phyloP scores from a whole-genome alignment of 2,329 filamentous ascomycete genomes.

The Plenodomus lindquistii region DNA sequence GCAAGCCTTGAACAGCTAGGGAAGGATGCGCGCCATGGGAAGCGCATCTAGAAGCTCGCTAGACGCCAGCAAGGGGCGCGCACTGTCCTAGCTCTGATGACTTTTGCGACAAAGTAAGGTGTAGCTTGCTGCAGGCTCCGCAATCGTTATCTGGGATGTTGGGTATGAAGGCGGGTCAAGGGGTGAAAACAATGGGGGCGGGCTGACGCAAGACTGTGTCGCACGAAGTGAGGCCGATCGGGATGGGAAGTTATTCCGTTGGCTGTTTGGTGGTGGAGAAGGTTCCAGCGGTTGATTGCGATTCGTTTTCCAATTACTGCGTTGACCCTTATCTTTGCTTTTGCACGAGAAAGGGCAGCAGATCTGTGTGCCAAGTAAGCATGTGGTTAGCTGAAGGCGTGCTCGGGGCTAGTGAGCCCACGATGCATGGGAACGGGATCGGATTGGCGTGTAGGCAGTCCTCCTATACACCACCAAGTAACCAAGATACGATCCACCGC shows the following conservation, averaged over 20 bases:
- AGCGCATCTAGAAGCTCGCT: slow-evolving; percentile 21
- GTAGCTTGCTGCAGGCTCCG: slow-evolving; percentile 2
- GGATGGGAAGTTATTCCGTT: slow-evolving; percentile 10
- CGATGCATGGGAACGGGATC: slow-evolving; percentile 13
- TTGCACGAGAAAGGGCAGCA: slow-evolving; percentile 13
- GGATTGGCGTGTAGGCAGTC: slow-evolving; percentile 21
- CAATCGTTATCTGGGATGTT: slow-evolving; percentile 1
- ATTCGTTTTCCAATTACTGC: slow-evolving; percentile 3
- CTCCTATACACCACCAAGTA: not conserved
- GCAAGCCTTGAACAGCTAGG: slow-evolving; percentile 8
- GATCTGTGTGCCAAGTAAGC: slow-evolving; percentile 9
- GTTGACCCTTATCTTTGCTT: slow-evolving; percentile 16
- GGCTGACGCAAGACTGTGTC: not conserved
- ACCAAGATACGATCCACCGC: slow-evolving; percentile 3
- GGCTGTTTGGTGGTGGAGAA: slow-evolving; percentile 16
- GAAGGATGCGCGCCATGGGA: slow-evolving; percentile 1
- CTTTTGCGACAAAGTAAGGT: not conserved
- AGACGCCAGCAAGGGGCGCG: slow-evolving; percentile 27
- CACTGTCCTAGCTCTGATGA: slow-evolving; percentile 3
- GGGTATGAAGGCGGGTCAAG: not conserved
- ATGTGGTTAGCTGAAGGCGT: slow-evolving; percentile 5
- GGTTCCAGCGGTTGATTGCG: not conserved
- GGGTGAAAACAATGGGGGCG: not conserved
- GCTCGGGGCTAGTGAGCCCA: slow-evolving; percentile 11
- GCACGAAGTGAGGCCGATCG: slow-evolving; percentile 7